phyloP scores from a whole-genome alignment of 352 stramenopile genomes.

The Phytophthora chlamydospora region DNA sequence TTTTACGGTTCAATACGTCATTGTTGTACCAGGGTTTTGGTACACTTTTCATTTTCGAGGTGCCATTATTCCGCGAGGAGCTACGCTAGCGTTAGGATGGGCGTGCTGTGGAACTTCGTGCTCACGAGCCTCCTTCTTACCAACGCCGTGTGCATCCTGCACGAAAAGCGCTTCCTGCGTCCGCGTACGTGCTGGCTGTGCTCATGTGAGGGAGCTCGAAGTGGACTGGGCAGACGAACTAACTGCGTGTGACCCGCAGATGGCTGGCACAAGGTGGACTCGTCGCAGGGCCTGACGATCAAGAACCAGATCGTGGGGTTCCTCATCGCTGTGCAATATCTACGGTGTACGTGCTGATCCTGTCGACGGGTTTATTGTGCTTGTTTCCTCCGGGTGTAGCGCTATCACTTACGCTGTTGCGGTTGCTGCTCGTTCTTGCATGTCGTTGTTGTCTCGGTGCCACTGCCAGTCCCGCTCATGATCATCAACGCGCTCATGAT shows the following conservation, averaged over 20 bases:
- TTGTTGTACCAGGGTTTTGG: conserved; percentile 1
- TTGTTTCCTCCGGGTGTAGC: not conserved
- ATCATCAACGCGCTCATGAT: conserved; percentile 86
- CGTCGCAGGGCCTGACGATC: conserved; percentile 80
- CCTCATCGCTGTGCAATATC: conserved; percentile 84
- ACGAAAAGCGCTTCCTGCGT: conserved; percentile 89
- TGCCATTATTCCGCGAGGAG: conserved; percentile 6
- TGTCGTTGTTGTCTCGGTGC: conserved; percentile 1
- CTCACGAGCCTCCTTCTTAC: conserved; percentile 86
- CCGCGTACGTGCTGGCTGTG: conserved; percentile 53
- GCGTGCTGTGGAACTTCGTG: conserved; percentile 90
- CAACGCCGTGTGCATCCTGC: conserved; percentile 87
- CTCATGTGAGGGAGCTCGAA: too few species aligned
- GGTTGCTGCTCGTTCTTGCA: conserved; percentile 1
- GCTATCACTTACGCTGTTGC: conserved; percentile 1
- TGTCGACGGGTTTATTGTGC: not conserved
- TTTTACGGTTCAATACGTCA: not conserved
- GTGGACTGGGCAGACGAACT: not conserved
- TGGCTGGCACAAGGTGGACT: conserved; percentile 85
- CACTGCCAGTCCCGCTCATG: conserved; percentile 72
- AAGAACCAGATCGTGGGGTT: conserved; percentile 91
- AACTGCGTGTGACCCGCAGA: conserved; percentile 41
- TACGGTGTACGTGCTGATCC: conserved; percentile 58
- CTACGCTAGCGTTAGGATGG: conserved; percentile 44
- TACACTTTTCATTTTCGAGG: conserved; percentile 9